Evolutionary conservation across 345 rosid species (phyloP), one percentile per base, ranked within the genome.

Genomic region (Eucalyptus curtisii): DNA sequence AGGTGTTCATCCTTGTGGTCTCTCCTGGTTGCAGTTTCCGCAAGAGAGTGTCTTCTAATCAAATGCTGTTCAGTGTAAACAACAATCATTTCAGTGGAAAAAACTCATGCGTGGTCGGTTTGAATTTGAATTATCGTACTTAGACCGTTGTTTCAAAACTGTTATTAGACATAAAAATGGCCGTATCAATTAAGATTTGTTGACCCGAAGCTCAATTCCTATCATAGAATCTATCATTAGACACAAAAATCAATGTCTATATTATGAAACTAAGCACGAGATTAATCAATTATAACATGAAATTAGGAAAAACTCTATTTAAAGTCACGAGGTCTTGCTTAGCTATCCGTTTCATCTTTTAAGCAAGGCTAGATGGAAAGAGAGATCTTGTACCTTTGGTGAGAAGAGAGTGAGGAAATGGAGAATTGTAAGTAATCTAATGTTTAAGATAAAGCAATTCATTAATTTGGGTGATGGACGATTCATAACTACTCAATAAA

Each of bases 71-170:
- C 17, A 30, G 68, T 64, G 76, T n/a, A 64, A 15, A 68, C 80
- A 9, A 68, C 42, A 15, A 16, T 66, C 79, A 16, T 66, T 31
- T 5, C 16, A 1, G 0, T 19, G 10, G 4, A 19, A 7, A 52
- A 52, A 52, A 9, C 10, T 64, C 76, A 14, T 15, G 76, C 10
- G 0, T n/a, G 17, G 33, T 68, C 25, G 7, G 80, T 5, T 68
- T 2, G 44, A 37, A 19, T 31, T 17, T 31, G 1, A 33, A 68
- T 17, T 13, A 8, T 8, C 0, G 7, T 3, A 33, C 24, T 68
- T 68, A 9, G 0, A 10, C 7, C 3, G 12, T 33, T 4, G 0
- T 68, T 68, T 68, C 42, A 1, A 68, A 68, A 31, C 13, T 68
- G 5, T 33, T 40, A 19, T 17, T 16, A 68, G 4, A 33, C 22